phyloP scores from a whole-genome alignment of 176 grass and related monocot species.

The Oryza meyeriana region DNA sequence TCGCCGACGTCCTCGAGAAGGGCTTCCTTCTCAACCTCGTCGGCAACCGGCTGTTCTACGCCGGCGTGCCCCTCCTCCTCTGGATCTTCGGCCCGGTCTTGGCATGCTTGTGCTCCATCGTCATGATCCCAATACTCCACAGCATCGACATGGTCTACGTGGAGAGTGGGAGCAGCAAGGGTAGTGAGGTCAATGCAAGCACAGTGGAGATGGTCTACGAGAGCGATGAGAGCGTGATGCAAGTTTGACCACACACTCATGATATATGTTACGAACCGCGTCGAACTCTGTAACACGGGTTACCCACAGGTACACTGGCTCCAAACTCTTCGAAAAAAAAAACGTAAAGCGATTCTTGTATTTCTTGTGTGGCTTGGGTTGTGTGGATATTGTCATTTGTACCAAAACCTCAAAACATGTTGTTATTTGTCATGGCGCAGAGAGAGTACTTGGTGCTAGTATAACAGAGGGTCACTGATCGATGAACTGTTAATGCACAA shows the following conservation, averaged over 20 bases:
- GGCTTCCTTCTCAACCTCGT: conserved; percentile 52
- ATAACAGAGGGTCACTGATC: neutral
- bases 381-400: neutral
- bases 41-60: conserved; percentile 69
- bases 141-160: conserved; percentile 49
- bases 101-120: conserved; percentile 49
- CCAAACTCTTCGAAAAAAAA: too few species aligned
- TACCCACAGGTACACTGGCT: too few species aligned
- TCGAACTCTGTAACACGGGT: neutral
- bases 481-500: neutral
- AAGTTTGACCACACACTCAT: neutral
- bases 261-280: too few species aligned
- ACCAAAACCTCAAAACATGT: neutral
- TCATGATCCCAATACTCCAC: conserved; percentile 50
- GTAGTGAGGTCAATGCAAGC: neutral
- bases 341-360: too few species aligned
- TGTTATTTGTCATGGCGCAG: neutral
- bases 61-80: conserved; percentile 62
- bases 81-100: conserved; percentile 79
- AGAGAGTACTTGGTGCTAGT: too few species aligned
- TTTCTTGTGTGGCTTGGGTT: too few species aligned
- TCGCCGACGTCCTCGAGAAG: conserved; percentile 46
- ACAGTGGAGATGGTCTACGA: neutral
- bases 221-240: conserved; percentile 21
- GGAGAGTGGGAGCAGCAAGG: neutral